phyloP scores from a whole-genome alignment of 192 early-diverging fungal genomes.

The Gonapodya sp. region DNA sequence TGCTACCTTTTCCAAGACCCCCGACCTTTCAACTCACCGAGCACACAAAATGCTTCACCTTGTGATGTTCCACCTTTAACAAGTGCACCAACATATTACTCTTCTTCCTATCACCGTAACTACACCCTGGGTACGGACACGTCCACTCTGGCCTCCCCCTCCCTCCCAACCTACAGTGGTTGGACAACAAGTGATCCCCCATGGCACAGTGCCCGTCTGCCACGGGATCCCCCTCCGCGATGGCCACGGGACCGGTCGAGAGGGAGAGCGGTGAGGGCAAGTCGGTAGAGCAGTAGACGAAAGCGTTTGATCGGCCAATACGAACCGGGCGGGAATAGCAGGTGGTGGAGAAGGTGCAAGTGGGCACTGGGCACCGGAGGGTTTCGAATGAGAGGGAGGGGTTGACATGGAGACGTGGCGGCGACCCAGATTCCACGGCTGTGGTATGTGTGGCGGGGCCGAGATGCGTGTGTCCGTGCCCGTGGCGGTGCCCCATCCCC shows the following conservation, averaged over 20 bases:
- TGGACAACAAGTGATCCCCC: background rate
- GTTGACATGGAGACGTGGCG: too few species aligned
- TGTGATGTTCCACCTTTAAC: background rate
- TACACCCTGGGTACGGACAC: background rate
- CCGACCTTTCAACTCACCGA: background rate
- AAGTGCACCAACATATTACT: background rate
- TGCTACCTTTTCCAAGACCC: background rate
- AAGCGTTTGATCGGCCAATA: background rate
- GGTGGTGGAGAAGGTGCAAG: background rate
- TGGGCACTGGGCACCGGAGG: background rate
- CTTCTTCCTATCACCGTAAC: background rate
- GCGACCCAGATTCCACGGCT: too few species aligned
- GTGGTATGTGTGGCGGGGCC: too few species aligned
- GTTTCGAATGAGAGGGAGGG: background rate
- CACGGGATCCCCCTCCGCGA: background rate
- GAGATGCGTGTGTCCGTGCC: too few species aligned
- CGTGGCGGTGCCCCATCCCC: too few species aligned
- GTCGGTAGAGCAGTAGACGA: background rate
- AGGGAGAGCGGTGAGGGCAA: background rate
- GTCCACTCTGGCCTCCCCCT: background rate
- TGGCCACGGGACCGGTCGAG: background rate
- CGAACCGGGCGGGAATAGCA: background rate
- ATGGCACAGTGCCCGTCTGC: background rate
- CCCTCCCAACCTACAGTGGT: background rate
- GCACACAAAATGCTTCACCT: background rate